Evolutionary conservation across 495 filamentous ascomycete species (phyloP).

Genomic region (Hyaloscypha bicolor): DNA sequence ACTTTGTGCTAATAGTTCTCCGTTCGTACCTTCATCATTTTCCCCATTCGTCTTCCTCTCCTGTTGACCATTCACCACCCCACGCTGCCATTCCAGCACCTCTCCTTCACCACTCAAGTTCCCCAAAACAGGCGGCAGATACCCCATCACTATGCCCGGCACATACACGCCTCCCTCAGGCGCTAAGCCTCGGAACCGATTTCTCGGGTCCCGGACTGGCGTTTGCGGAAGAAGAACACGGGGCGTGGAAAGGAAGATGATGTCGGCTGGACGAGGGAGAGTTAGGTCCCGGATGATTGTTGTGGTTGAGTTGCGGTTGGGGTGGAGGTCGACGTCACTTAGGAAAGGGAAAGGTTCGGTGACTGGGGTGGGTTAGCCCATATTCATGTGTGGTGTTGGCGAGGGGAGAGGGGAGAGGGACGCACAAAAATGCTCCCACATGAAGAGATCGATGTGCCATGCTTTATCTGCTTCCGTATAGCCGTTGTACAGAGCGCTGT

Average conservation of each 20-base stretch:
- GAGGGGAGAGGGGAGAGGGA: background rate
- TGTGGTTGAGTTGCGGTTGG: background rate
- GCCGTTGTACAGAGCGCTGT: background rate
- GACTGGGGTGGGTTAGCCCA: background rate
- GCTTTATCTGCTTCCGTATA: background rate
- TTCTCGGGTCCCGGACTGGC: background rate
- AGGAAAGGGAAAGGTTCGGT: background rate
- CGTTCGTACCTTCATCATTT: background rate
- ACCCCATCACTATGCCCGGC: background rate
- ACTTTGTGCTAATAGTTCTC: too few relatives aligned
- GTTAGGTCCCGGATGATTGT: background rate
- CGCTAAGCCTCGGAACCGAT: background rate
- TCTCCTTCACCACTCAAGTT: background rate
- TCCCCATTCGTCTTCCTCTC: background rate
- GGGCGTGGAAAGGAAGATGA: background rate
- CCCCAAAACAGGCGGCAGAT: background rate
- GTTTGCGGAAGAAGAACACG: background rate
- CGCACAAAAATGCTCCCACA: background rate
- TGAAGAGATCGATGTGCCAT: background rate
- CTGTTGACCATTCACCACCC: background rate
- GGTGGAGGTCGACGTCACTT: background rate
- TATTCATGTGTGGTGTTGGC: background rate
- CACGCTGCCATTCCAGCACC: background rate
- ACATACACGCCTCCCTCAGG: background rate
- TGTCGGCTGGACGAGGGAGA: background rate